phyloP scores from a whole-genome alignment of 2,329 filamentous ascomycete species.

The Curvularia sp. region DNA sequence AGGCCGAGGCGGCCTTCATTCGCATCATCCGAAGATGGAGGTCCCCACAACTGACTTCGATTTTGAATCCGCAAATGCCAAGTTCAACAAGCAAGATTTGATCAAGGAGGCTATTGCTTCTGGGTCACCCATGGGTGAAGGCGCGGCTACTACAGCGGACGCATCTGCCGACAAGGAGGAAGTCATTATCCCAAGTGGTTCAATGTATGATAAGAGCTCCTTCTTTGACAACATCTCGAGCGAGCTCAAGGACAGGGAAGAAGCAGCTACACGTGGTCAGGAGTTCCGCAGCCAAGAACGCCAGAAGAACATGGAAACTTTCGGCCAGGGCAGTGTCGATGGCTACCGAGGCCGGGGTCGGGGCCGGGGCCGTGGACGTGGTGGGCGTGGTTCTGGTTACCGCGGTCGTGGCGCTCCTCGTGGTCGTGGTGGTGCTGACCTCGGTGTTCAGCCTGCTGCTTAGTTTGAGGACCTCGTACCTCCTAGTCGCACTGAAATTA shows the following conservation, averaged over 20 bases:
- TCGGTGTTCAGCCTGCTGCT: slow-evolving; percentile 33
- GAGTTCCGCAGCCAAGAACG: slow-evolving; percentile 94
- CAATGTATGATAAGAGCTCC: slow-evolving; percentile 81
- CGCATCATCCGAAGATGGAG: slow-evolving; percentile 71
- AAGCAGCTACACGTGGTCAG: slow-evolving; percentile 71
- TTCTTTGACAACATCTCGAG: slow-evolving; percentile 99
- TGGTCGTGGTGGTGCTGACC: slow-evolving; percentile 37
- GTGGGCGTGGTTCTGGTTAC: slow-evolving; percentile 57
- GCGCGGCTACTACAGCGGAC: slow-evolving; percentile 38
- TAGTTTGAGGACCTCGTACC: slow-evolving; percentile 19
- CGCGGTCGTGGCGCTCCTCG: slow-evolving; percentile 55
- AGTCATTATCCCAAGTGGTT: slow-evolving; percentile 53
- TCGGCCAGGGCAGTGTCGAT: slow-evolving; percentile 95
- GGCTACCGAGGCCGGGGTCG: slow-evolving; percentile 78
- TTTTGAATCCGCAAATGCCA: slow-evolving; percentile 84
- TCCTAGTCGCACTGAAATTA: slow-evolving; percentile 1
- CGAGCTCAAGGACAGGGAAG: slow-evolving; percentile 86
- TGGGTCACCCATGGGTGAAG: slow-evolving; percentile 71
- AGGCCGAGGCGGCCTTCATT: slow-evolving; percentile 51
- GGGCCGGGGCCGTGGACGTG: slow-evolving; percentile 69
- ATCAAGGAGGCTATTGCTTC: slow-evolving; percentile 86
- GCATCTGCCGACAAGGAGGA: slow-evolving; percentile 54
- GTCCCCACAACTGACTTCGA: slow-evolving; percentile 92
- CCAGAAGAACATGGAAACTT: slow-evolving; percentile 95
- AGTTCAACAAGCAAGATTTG: slow-evolving; percentile 86